Evolutionary conservation across 805 yeast genomes (phyloP), one percentile per base, ranked within the genome.

Genomic region (Saturnispora galanensis): DNA sequence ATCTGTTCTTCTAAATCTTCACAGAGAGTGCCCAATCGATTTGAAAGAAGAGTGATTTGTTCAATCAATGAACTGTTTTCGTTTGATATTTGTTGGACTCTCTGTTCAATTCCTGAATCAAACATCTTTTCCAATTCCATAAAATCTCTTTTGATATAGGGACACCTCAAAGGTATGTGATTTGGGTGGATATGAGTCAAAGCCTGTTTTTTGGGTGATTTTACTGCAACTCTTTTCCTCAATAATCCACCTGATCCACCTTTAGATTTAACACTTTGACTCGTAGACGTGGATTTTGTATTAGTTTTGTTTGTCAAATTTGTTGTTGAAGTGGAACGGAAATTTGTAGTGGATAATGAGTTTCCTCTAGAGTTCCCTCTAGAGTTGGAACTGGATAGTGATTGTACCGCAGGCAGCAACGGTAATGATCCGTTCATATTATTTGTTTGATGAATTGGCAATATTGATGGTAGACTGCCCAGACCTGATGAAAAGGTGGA

Each of bases 1-100:
- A 64, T 49, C 26, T 55, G 54, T 1, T 46, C 47, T 8, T 56
- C 47, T 37, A 69, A 56, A 31, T 61, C 61, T 7, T 42, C 43
- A 31, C 56, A 59, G 17, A 69, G 47, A 3, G 44, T 41, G 12
- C 50, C 53, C 21, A 68, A 40, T 15, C 66, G 57, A 4, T 59
- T 50, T 31, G 59, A 56, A 15, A 51, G 49, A 10, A 37, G 41
- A 15, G 52, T 51, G 5, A 70, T 44, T 8, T 58, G 53, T 2
- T 54, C 52, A 10, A 60, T 38, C 30, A 70, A 48, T n/a, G 53
- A 46, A 1, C 45, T 17, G 46, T 57, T 66, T 34, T 67, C 60
- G 6, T 48, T 39, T 7, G 57, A 56, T 5, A 69, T 43, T 31
- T 55, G 48, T 8, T 48, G 42, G 5, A 61, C 44, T 16, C 56